Base-by-base conservation (phyloP, 257 asterid genomes). In the Gentiana dahurica region DNA sequence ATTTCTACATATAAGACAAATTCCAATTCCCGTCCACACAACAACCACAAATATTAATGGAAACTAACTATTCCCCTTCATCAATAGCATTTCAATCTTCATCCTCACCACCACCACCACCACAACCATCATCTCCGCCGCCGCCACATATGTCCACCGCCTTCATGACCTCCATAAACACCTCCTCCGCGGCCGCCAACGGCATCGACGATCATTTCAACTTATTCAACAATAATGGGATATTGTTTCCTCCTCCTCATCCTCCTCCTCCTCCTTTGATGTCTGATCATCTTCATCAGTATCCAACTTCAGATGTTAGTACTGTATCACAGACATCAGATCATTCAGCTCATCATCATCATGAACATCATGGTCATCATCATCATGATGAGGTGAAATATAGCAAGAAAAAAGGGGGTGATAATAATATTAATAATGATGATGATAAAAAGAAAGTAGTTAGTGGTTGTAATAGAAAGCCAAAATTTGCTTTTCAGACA, bases 401-500 rank as follows among this genome's bases (percentile, higher is more conserved):
- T 6, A 65, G 69, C 24, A 70, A 70, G 62, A 74, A 59, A 60
- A 47, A 49, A 7, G 51, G 44, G 34, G 77, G 54, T 2, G 67
- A 70, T 69, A 75, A 75, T 7, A 41, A 41, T 5, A n/a, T n/a
- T n/a, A 41, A 41, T 41, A 1, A 24, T 24, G 24, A 24, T 66
- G 67, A 58, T 46, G 32, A 65, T 65, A 47, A 43, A 70, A 8
- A 65, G 69, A 11, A 70, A 69, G 61, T 69, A 59, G 58, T 37
- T 39, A 8, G 49, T 41, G 34, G 77, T 53, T 3, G 67, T 66
- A 69, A 75, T 70, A 57, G 64, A 56, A 71, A 64, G 36, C 74
- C 80, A 1, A 74, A 61, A 57, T 62, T 62, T 59, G 79, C 76
- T 34, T 74, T 74, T 54, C 76, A 74, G 51, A 74, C 79, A 1